Evolutionary conservation across 1,139 yeast genomes (phyloP), one percentile per base, ranked within the genome.

Genomic region (Suhomyces bokatorum): DNA sequence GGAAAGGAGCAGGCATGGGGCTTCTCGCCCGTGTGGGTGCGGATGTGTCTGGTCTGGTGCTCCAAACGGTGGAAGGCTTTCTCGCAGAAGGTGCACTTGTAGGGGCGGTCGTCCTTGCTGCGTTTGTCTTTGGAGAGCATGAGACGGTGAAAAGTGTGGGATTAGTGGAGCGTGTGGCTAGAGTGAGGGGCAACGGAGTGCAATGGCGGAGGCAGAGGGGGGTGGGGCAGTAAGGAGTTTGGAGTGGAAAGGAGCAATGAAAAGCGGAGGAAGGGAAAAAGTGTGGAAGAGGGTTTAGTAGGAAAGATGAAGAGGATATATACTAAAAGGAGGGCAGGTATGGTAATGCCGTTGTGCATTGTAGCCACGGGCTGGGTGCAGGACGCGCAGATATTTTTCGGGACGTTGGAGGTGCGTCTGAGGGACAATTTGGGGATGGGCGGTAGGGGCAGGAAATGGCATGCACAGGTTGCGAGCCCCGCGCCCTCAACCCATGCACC

Each of bases 21-120:
- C 62, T 89, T 87, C 60, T 90, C 97, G 30, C 98, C 98, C 0
- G 98, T 91, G 62, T 91, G 98, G 6, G 97, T 91, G 50, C 97
- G 73, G 43, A 91, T 87, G 62, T 91, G 98, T 57, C 98, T 80
- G 14, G 97, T 90, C 62, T 89, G 96, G 65, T 91, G 98, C 64
- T 91, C 98, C 40, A 90, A 70, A 40, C 98, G 75, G 60, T 89
- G 96, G 63, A 91, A 91, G 1, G 96, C 96, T 69, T 91, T 88
- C 45, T 85, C 86, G 66, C 98, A 91, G 60, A 87, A 78, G 14
- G 96, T 91, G 59, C 98, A 91, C 62, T 88, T 87, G 72, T 87
- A 90, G 4, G 97, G 97, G 54, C 95, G 42, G 45, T 52, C 51
- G 46, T 47, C 62, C 42, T 50, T 56, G 46, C 33, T 51, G 40